These are phyloP conservation scores for Tricholomella constricta DNA, from an alignment of 768 basidiomycete species.

Conservation along the genomic window DNA sequence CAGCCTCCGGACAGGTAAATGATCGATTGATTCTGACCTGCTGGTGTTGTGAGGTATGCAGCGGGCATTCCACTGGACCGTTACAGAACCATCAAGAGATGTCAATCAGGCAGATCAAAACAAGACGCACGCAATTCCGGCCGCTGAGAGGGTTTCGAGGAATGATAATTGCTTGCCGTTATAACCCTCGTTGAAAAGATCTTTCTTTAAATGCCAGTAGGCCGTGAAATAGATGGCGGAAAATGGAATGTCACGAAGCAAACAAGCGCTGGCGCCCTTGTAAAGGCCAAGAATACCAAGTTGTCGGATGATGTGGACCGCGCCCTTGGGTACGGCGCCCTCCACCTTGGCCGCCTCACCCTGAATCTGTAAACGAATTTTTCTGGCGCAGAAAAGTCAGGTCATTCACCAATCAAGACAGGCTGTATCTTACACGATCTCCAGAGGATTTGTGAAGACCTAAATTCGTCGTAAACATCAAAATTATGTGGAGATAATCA, in stretches of 20 bases:
- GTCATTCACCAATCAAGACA: constrained; percentile 2
- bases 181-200: constrained; percentile 93
- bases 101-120: constrained; percentile 14
- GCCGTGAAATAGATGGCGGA: constrained; percentile 92
- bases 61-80: constrained; percentile 91
- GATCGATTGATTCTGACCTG: constrained; percentile 52
- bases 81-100: constrained; percentile 29
- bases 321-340: constrained; percentile 80
- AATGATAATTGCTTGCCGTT: constrained; percentile 93
- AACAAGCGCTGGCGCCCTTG: constrained; percentile 89
- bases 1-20: constrained; percentile 7
- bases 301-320: constrained; percentile 90
- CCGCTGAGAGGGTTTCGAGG: constrained; percentile 82
- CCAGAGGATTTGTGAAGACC: constrained; percentile 97
- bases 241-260: constrained; percentile 95
- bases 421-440: constrained; percentile 74
- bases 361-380: constrained; percentile 94
- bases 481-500: neutral
- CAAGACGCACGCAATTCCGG: constrained; percentile 73
- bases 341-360: constrained; percentile 91
- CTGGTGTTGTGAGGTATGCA: constrained; percentile 90
- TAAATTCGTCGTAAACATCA: constrained; percentile 32
- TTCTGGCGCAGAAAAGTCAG: constrained; percentile 44
- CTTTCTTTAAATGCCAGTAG: constrained; percentile 89
- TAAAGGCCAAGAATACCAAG: constrained; percentile 92